These are phyloP conservation scores for Myrica gale DNA, from an alignment of 306 rosid species.

Conservation along the genomic window DNA sequence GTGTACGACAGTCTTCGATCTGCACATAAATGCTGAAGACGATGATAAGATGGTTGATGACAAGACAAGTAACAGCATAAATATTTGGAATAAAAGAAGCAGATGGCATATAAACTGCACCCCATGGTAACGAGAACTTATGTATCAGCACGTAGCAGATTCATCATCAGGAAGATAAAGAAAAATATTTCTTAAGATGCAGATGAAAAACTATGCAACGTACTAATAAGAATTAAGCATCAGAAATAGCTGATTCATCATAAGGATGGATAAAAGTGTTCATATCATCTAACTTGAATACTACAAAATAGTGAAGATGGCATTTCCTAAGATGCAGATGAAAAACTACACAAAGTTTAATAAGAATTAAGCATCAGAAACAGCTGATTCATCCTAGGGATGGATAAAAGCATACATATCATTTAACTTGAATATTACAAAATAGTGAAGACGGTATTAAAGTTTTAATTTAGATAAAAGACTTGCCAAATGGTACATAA, in stretches of 20 bases:
- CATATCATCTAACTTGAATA: too few relatives aligned
- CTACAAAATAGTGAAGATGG: not conserved
- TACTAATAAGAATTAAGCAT: too few relatives aligned
- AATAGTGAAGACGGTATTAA: not conserved
- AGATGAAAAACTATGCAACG: too few relatives aligned
- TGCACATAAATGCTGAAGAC: constrained; percentile 33
- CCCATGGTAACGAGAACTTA: constrained; percentile 16
- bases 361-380: too few relatives aligned
- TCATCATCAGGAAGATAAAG: constrained; percentile 5
- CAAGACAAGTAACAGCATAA: constrained; percentile 15
- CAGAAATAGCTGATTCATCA: too few relatives aligned
- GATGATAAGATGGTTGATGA: constrained; percentile 25
- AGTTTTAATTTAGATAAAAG: not conserved
- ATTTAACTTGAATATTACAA: too few relatives aligned
- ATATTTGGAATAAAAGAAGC: constrained; percentile 25
- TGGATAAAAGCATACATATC: not conserved
- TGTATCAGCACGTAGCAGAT: constrained; percentile 17
- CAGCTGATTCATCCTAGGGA: not conserved
- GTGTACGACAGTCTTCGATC: constrained; percentile 97
- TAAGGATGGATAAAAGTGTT: too few relatives aligned
- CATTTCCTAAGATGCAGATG: too few relatives aligned
- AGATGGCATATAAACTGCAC: constrained; percentile 19
- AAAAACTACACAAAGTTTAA: not conserved
- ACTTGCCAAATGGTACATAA: not conserved
- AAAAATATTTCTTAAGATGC: not conserved